These are phyloP conservation scores for Botrytis deweyae DNA, from an alignment of 2,329 filamentous ascomycete genomes.

Conservation along the genomic window DNA sequence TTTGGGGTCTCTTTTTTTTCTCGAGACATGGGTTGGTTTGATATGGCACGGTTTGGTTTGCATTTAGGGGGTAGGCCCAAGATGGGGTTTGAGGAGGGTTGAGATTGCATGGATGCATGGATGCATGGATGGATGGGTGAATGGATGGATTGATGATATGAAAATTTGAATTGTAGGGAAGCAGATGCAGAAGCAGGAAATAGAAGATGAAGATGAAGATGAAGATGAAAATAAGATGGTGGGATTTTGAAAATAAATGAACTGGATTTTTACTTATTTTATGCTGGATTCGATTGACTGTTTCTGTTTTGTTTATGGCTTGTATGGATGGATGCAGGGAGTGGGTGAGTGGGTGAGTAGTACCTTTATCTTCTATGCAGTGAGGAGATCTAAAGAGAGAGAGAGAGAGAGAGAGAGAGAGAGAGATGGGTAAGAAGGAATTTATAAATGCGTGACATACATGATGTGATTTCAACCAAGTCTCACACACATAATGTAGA, in stretches of 20 bases:
- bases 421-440: background rate
- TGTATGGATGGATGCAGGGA: background rate
- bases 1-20: background rate
- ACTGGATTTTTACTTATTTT: background rate
- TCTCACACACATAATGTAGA: background rate
- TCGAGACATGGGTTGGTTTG: background rate
- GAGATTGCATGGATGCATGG: too few relatives aligned
- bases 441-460: background rate
- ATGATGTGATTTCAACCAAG: background rate
- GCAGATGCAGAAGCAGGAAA: background rate
- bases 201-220: background rate
- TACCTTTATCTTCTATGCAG: background rate
- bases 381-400: background rate
- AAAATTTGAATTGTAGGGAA: background rate
- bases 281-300: background rate
- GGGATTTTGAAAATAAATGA: conserved; percentile 1
- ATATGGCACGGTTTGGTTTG: background rate
- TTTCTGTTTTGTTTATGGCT: background rate
- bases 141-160: background rate
- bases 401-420: background rate
- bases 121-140: background rate
- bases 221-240: background rate
- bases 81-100: background rate
- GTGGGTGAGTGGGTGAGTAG: background rate
- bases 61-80: background rate